phyloP scores from a whole-genome alignment of 768 basidiomycete species.

The Grammothele lineata region DNA sequence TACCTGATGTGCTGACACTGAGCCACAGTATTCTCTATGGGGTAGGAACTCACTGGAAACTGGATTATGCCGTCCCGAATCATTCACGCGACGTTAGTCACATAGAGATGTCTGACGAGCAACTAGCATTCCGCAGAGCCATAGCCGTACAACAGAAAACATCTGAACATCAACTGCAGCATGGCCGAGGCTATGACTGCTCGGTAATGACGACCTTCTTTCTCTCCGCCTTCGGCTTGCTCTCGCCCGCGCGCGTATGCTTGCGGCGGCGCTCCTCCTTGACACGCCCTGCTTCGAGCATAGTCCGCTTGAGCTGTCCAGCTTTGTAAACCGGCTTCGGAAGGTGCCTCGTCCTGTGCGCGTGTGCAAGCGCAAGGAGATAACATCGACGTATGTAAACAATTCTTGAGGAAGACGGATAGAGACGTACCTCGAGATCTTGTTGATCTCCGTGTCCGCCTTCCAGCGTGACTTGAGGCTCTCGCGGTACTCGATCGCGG shows the following conservation, averaged over 20 bases:
- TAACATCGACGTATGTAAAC: constrained; percentile 2
- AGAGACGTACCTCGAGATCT: constrained; percentile 67
- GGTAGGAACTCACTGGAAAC: no score
- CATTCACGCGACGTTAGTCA: no score
- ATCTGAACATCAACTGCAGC: no score
- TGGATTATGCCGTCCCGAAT: no score
- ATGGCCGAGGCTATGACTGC: constrained; percentile 55
- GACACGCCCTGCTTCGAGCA: constrained; percentile 84
- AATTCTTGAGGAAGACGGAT: background rate
- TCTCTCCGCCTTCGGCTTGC: constrained; percentile 87
- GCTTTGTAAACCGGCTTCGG: constrained; percentile 92
- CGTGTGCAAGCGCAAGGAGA: background rate
- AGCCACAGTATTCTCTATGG: no score
- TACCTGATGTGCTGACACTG: no score
- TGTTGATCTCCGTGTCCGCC: constrained; percentile 74
- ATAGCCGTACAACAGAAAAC: no score
- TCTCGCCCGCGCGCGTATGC: constrained; percentile 82
- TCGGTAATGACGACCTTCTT: constrained; percentile 84
- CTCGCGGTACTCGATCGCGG: constrained; percentile 89
- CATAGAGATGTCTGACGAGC: no score
- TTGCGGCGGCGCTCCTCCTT: constrained; percentile 92
- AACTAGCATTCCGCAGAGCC: no score
- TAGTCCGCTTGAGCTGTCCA: constrained; percentile 81
- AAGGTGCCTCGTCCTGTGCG: constrained; percentile 52
- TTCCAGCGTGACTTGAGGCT: constrained; percentile 88